Conservation (phyloP, 1,139 yeast species). For the Taphrina sp. region DNA sequence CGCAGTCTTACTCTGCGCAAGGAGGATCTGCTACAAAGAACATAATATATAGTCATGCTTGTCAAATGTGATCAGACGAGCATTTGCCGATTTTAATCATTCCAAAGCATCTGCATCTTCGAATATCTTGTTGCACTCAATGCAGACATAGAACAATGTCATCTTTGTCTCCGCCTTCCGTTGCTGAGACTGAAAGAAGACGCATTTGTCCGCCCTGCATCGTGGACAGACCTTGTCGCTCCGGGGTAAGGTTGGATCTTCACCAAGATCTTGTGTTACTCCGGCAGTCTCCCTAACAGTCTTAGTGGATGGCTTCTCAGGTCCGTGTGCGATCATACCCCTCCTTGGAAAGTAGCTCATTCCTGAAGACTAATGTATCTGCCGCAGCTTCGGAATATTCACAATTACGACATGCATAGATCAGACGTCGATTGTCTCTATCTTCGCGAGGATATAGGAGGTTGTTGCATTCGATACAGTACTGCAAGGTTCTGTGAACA, state of each 20-base stretch:
- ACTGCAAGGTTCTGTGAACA: slow-evolving; percentile 26
- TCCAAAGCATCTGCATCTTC: slow-evolving; percentile 36
- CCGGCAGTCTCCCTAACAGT: slow-evolving; percentile 78
- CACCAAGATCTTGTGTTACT: slow-evolving; percentile 92
- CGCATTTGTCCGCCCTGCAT: slow-evolving; percentile 85
- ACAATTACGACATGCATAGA: slow-evolving; percentile 94
- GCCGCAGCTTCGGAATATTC: slow-evolving; percentile 91
- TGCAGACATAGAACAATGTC: slow-evolving; percentile 86
- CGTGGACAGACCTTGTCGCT: slow-evolving; percentile 79
- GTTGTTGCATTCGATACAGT: slow-evolving; percentile 58
- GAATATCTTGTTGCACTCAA: slow-evolving; percentile 78
- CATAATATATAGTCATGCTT: no score
- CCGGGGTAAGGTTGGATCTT: slow-evolving; percentile 76
- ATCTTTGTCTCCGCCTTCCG: slow-evolving; percentile 91
- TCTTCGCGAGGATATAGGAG: slow-evolving; percentile 99
- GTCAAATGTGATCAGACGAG: no score
- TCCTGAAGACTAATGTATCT: slow-evolving; percentile 83
- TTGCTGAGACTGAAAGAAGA: slow-evolving; percentile 95
- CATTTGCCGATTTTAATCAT: no score
- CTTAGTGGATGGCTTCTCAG: background rate
- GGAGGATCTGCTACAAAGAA: no score
- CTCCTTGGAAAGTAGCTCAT: slow-evolving; percentile 83
- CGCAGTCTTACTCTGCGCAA: no score
- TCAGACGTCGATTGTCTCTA: slow-evolving; percentile 61
- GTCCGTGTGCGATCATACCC: slow-evolving; percentile 43